phyloP scores from a whole-genome alignment of 305 asterid species.

The Withania somnifera region DNA sequence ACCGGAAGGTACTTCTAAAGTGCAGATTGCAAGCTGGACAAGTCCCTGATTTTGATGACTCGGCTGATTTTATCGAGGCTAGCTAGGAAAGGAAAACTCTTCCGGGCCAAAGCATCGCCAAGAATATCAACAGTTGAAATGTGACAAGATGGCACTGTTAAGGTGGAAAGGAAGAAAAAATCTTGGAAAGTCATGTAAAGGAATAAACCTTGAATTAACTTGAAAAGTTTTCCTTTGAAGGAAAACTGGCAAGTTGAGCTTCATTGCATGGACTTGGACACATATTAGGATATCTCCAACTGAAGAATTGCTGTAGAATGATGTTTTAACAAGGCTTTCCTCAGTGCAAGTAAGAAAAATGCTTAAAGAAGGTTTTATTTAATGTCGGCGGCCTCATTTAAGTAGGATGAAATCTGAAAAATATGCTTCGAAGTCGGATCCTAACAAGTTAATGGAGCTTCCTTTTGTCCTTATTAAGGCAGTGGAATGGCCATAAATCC shows the following conservation, averaged over 20 bases:
- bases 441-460: not conserved
- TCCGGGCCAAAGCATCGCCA: constrained; percentile 54
- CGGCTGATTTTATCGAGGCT: constrained; percentile 56
- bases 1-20: constrained; percentile 55
- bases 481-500: not conserved
- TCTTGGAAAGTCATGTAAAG: constrained; percentile 34
- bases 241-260: not conserved
- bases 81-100: constrained; percentile 60
- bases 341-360: not conserved
- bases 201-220: constrained; percentile 15
- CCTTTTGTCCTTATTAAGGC: not conserved
- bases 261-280: not conserved
- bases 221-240: not conserved
- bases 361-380: not conserved
- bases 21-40: constrained; percentile 19
- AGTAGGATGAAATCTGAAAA: not conserved
- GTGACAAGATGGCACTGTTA: constrained; percentile 45
- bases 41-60: constrained; percentile 33
- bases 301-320: not conserved
- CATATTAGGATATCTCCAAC: not conserved
- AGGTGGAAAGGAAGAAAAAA: constrained; percentile 59
- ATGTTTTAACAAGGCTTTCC: not conserved
- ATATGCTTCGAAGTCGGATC: not conserved
- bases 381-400: not conserved
- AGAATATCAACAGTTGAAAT: constrained; percentile 42